phyloP scores from a whole-genome alignment of 2,329 filamentous ascomycete species.

The Coniochaeta sp. region DNA sequence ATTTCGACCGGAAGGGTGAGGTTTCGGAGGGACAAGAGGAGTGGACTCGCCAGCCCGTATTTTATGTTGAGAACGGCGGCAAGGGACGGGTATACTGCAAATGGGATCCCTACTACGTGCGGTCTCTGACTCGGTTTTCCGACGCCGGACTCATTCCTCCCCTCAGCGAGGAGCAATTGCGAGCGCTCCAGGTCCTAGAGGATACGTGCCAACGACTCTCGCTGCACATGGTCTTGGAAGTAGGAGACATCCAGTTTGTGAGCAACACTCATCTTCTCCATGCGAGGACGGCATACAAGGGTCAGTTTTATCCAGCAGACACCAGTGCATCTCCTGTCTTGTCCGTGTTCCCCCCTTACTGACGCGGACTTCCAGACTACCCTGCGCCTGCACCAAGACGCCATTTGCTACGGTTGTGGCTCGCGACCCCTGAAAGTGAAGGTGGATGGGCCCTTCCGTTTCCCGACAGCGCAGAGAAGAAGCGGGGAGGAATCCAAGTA shows the following conservation, averaged over 20 bases:
- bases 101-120: slow-evolving; percentile 87
- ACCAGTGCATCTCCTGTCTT: too few relatives aligned
- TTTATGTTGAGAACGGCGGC: slow-evolving; percentile 67
- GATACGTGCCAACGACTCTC: slow-evolving; percentile 65
- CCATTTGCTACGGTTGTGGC: slow-evolving; percentile 78
- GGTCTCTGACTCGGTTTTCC: slow-evolving; percentile 67
- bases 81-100: slow-evolving; percentile 69
- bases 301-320: slow-evolving; percentile 8
- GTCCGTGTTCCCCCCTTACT: neutral
- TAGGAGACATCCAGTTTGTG: slow-evolving; percentile 84
- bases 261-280: slow-evolving; percentile 76
- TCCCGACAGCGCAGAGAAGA: slow-evolving; percentile 74
- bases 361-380: slow-evolving; percentile 27
- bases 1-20: slow-evolving; percentile 89
- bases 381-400: slow-evolving; percentile 62
- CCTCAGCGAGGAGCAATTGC: slow-evolving; percentile 60
- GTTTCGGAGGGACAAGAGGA: slow-evolving; percentile 65
- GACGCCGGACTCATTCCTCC: slow-evolving; percentile 66
- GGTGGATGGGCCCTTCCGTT: slow-evolving; percentile 83
- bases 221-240: slow-evolving; percentile 78
- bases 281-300: slow-evolving; percentile 72
- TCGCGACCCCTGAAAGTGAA: slow-evolving; percentile 73
- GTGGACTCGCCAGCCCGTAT: slow-evolving; percentile 64
- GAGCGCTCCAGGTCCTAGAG: slow-evolving; percentile 65
- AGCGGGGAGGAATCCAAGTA: slow-evolving; percentile 83